Evolutionary conservation across 306 rosid species (phyloP).

Genomic region (Quercus cerris): DNA sequence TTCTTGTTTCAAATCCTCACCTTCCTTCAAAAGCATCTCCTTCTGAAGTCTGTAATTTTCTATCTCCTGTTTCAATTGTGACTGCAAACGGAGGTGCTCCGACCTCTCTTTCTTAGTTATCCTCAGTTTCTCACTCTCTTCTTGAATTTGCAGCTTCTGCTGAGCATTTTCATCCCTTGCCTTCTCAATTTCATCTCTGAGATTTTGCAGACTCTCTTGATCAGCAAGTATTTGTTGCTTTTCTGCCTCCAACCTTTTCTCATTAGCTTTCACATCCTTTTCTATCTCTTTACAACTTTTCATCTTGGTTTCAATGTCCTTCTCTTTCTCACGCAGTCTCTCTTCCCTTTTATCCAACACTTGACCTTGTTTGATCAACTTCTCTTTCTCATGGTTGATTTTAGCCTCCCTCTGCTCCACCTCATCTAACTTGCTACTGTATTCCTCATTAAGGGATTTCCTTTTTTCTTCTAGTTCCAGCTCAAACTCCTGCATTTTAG

Average conservation of each 20-base stretch:
- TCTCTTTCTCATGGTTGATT: constrained; percentile 65
- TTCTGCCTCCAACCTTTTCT: constrained; percentile 64
- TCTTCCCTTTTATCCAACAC: constrained; percentile 63
- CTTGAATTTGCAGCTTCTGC: constrained; percentile 52
- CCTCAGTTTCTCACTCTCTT: constrained; percentile 58
- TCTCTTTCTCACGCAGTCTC: constrained; percentile 73
- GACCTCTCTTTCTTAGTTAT: constrained; percentile 65
- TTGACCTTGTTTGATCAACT: constrained; percentile 64
- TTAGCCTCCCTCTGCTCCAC: constrained; percentile 63
- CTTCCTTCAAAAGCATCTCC: constrained; percentile 51
- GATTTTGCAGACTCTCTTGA: constrained; percentile 44
- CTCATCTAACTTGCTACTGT: constrained; percentile 34
- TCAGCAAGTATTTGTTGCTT: constrained; percentile 60
- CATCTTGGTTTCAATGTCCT: constrained; percentile 54
- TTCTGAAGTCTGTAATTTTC: constrained; percentile 58
- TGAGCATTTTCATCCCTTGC: constrained; percentile 49
- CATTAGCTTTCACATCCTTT: constrained; percentile 49
- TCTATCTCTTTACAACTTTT: constrained; percentile 63
- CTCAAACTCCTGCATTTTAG: constrained; percentile 55
- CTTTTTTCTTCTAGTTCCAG: constrained; percentile 61
- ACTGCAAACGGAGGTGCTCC: constrained; percentile 62
- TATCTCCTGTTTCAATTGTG: constrained; percentile 71
- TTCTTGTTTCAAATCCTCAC: constrained; percentile 68
- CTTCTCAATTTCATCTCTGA: constrained; percentile 54
- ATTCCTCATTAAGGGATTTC: constrained; percentile 51